Percentiles rank a stretch among this genome's conserved stretches.
These are phyloP conservation scores for Saturnispora sekii DNA, from an alignment of 805 yeast species.

Conservation along the genomic window DNA sequence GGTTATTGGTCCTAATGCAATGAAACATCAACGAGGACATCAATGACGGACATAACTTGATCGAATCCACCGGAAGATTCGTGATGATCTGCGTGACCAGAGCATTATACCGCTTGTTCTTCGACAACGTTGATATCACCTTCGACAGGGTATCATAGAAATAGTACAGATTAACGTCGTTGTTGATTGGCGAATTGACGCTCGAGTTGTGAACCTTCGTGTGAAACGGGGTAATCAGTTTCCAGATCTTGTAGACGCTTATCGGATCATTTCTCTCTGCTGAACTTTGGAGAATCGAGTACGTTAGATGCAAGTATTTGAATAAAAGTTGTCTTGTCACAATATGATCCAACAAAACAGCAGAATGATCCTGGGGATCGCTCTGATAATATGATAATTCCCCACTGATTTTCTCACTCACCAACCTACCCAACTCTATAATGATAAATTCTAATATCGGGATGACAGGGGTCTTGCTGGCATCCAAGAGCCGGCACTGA, in stretches of 20 bases:
- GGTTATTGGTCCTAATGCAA: constrained; percentile 21
- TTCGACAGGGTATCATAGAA: constrained; percentile 22
- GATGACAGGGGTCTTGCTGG: background rate
- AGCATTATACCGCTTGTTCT: constrained; percentile 20
- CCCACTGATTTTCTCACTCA: constrained; percentile 8
- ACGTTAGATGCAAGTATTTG: constrained; percentile 21
- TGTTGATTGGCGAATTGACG: constrained; percentile 20
- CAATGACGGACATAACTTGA: constrained; percentile 25
- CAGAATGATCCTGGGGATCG: background rate
- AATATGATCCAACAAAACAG: constrained; percentile 10
- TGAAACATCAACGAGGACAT: constrained; percentile 26
- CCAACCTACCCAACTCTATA: constrained; percentile 13
- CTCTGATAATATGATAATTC: constrained; percentile 10
- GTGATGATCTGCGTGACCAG: constrained; percentile 21
- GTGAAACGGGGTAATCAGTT: constrained; percentile 23
- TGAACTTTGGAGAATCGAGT: constrained; percentile 20
- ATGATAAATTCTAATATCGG: constrained; percentile 10
- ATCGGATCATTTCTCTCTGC: constrained; percentile 20
- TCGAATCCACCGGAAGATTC: constrained; percentile 27
- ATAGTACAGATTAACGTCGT: constrained; percentile 21
- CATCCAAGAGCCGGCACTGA: background rate
- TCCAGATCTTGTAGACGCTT: constrained; percentile 23
- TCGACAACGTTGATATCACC: constrained; percentile 23
- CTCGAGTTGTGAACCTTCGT: constrained; percentile 19
- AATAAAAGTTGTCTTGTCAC: constrained; percentile 16